Percentiles rank a stretch among this genome's conserved stretches.
phyloP scores from a whole-genome alignment of 331 rosid genomes.

The Stylosanthes scabra region DNA sequence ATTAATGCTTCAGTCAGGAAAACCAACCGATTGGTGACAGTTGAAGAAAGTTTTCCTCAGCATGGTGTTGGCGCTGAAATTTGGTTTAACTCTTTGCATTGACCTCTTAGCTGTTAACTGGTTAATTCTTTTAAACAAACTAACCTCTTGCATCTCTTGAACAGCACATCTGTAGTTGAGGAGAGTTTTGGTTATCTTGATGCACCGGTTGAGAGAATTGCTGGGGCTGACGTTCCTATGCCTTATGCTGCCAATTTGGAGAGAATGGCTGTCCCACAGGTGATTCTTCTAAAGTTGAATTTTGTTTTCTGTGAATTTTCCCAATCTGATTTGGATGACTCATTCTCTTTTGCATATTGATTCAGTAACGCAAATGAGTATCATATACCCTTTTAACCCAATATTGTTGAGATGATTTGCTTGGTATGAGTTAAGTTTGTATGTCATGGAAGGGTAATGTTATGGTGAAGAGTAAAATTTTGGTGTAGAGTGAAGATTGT shows the following conservation, averaged over 20 bases:
- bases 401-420: conserved; percentile 3
- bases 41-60: conserved; percentile 99
- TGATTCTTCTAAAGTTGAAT: conserved; percentile 27
- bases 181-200: conserved; percentile 97
- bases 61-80: conserved; percentile 99
- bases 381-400: background rate
- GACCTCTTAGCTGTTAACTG: conserved; percentile 8
- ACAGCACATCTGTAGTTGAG: conserved; percentile 88
- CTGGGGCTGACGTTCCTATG: conserved; percentile 98
- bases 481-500: too few species aligned
- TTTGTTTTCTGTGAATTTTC: background rate
- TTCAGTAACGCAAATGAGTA: background rate
- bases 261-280: conserved; percentile 99
- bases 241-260: conserved; percentile 98
- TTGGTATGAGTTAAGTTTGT: conserved; percentile 3
- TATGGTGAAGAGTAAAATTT: too few species aligned
- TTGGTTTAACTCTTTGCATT: conserved; percentile 60
- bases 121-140: conserved; percentile 20
- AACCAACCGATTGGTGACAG: conserved; percentile 89
- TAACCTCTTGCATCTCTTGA: conserved; percentile 34
- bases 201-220: conserved; percentile 94
- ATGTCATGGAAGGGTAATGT: background rate
- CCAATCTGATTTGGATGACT: background rate
- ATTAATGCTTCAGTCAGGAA: conserved; percentile 94
- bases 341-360: too few species aligned